Evolutionary conservation across 768 basidiomycete genomes (phyloP).

Genomic region (Russula lepida): DNA sequence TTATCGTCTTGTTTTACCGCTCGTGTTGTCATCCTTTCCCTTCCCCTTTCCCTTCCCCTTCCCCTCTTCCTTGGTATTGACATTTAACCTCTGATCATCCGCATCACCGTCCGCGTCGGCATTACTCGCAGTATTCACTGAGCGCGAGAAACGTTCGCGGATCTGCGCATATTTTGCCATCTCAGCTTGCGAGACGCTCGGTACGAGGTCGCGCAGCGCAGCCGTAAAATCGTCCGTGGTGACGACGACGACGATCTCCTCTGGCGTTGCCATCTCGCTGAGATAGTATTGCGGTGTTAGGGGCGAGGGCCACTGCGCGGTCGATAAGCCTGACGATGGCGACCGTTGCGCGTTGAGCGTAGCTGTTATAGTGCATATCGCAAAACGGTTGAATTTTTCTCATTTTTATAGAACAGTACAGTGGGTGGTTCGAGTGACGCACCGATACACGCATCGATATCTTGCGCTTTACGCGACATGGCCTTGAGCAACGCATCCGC

Average conservation of each 20-base stretch:
- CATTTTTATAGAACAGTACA: not conserved
- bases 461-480: conserved; percentile 80
- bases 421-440: conserved; percentile 14
- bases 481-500: conserved; percentile 94
- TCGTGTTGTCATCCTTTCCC: not conserved
- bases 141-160: conserved; percentile 55
- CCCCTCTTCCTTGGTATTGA: not conserved
- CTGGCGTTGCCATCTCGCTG: conserved; percentile 62
- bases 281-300: conserved; percentile 89
- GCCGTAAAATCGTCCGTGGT: conserved; percentile 62
- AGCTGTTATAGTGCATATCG: conserved; percentile 4
- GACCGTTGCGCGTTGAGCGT: conserved; percentile 39
- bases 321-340: conserved; percentile 29
- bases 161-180: conserved; percentile 76
- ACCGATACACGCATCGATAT: conserved; percentile 72
- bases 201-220: conserved; percentile 63
- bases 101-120: conserved; percentile 20
- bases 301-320: conserved; percentile 41
- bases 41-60: not conserved
- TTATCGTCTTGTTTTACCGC: not conserved
- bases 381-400: not conserved
- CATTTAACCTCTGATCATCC: conserved; percentile 24
- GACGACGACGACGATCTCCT: conserved; percentile 72
- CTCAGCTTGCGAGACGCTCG: conserved; percentile 78
- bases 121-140: conserved; percentile 24